phyloP scores from a whole-genome alignment of 441 rosid genomes.

The Omphalea diandra region DNA sequence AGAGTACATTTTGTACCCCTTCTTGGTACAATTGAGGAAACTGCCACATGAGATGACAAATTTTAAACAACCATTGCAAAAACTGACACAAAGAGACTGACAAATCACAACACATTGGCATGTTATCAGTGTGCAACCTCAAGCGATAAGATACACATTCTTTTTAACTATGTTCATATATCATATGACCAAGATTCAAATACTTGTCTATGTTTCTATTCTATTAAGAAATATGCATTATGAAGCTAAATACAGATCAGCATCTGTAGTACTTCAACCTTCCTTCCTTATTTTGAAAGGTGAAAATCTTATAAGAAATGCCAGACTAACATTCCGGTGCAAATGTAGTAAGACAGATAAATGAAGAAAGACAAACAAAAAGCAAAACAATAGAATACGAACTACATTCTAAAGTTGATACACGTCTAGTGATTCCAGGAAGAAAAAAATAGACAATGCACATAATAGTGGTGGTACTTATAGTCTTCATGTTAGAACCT shows the following conservation, averaged over 20 bases:
- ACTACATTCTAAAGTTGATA: not conserved
- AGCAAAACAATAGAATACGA: not conserved
- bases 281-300: not conserved
- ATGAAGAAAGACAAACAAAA: not conserved
- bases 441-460: not conserved
- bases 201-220: not conserved
- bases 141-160: not conserved
- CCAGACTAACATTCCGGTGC: not conserved
- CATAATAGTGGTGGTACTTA: not conserved
- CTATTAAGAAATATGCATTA: not conserved
- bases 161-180: not conserved
- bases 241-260: not conserved
- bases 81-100: too few relatives aligned
- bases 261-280: not conserved
- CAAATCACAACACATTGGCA: not conserved
- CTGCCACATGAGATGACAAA: slow-evolving; percentile 39
- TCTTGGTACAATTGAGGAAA: slow-evolving; percentile 90
- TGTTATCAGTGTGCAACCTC: not conserved
- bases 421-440: not conserved
- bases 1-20: slow-evolving; percentile 76
- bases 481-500: not conserved
- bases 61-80: slow-evolving; percentile 1
- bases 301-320: not conserved
- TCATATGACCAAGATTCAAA: not conserved
- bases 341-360: not conserved